Evolutionary conservation across 1,284 basidiomycete species (phyloP).

Genomic region (Caloboletus firmus): DNA sequence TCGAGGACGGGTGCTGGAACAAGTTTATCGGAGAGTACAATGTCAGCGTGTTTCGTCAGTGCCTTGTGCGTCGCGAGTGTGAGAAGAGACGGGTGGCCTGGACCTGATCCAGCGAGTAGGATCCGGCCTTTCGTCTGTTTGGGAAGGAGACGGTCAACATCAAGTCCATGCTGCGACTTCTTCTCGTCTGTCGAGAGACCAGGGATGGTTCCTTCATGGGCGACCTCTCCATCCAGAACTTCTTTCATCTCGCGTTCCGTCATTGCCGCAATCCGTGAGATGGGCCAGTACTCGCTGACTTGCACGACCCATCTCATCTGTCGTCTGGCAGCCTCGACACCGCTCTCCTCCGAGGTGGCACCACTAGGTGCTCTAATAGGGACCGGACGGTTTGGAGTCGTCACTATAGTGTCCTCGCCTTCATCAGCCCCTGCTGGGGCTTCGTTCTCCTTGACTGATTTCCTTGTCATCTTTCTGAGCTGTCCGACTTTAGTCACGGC

Average conservation of each 20-base stretch:
- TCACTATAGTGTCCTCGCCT: slow-evolving; percentile 56
- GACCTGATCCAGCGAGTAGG: slow-evolving; percentile 90
- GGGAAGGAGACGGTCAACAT: slow-evolving; percentile 33
- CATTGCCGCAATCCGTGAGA: slow-evolving; percentile 75
- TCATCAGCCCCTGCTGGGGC: slow-evolving; percentile 30
- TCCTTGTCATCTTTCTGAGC: slow-evolving; percentile 66
- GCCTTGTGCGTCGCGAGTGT: slow-evolving; percentile 85
- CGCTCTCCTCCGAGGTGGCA: slow-evolving; percentile 43
- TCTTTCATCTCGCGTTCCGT: slow-evolving; percentile 66
- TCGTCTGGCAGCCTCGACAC: slow-evolving; percentile 52
- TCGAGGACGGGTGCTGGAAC: slow-evolving; percentile 88
- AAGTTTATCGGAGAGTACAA: slow-evolving; percentile 96
- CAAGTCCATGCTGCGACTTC: slow-evolving; percentile 27
- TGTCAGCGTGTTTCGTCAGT: slow-evolving; percentile 76
- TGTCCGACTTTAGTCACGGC: slow-evolving; percentile 79
- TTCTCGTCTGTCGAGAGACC: slow-evolving; percentile 10
- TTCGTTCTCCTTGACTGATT: slow-evolving; percentile 16
- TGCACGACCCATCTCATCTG: slow-evolving; percentile 89
- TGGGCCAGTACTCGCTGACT: slow-evolving; percentile 92
- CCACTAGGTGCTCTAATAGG: slow-evolving; percentile 40
- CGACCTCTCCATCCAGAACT: slow-evolving; percentile 50
- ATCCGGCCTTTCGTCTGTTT: slow-evolving; percentile 59
- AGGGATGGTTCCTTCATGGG: slow-evolving; percentile 1
- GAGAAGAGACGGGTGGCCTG: slow-evolving; percentile 90
- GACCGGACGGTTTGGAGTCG: slow-evolving; percentile 82